Base-by-base conservation (phyloP, 2,329 filamentous ascomycete species). In the Xylariomycetidae sp. region DNA sequence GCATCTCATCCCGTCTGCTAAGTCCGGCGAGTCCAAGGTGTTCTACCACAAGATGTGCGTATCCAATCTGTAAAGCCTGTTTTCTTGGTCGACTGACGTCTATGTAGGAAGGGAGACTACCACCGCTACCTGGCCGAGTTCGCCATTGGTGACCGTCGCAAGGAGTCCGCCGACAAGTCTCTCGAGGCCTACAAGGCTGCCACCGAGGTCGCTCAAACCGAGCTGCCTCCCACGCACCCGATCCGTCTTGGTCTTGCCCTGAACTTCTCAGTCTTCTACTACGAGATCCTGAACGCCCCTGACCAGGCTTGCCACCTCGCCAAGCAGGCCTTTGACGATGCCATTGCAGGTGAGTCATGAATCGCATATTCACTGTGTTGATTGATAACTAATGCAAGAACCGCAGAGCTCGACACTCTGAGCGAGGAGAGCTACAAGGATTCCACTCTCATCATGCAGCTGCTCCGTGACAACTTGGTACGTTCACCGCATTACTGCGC, bases 391-490 rank as follows among this genome's bases (percentile, higher is more conserved):
- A 40, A 62, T 47, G 22, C 16, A 2, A 18, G 10, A 31, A 38
- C 31, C 37, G 36, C 58, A 88, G 88, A 95, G 75, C 85, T 95
- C 51, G 89, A 95, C 66, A 95, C 89, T 52, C 74, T 95, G 52
- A 93, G 85, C 64, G 89, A 95, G 79, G 89, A 95, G 77, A 93
- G 86, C 78, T 95, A 95, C 85, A 94, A 94, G 80, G 89, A 95
- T 74, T 94, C 87, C 29, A 95, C 89, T 46, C 81, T 95, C 57
- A 95, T 95, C 71, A 95, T 95, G 89, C 89, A 95, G 75, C 84
- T 95, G 45, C 82, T 95, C 61, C 85, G 89, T 63, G 89, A 95
- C 74, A 95, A 95, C 79, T 64, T 95, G 63, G 87, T 93, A 74
- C 50, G 76, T 64, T 22, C 24, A 18, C 10, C 4, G 14, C 18